phyloP scores from a whole-genome alignment of 2,329 filamentous ascomycete species.

The Nemania bipapillata region DNA sequence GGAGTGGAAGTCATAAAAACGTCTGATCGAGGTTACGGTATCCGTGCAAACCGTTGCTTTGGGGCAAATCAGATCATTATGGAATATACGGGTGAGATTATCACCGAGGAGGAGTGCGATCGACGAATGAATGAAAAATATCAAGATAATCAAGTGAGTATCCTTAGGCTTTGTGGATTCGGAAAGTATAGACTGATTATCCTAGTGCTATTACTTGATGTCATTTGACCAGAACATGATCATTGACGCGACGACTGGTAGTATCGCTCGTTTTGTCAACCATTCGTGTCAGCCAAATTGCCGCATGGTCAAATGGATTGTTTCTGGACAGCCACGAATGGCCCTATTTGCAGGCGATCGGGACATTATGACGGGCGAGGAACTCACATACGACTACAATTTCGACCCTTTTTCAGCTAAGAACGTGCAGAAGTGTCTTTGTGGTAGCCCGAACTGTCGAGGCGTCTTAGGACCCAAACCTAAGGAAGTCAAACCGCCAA shows the following conservation, averaged over 20 bases:
- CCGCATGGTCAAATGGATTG: constrained; percentile 97
- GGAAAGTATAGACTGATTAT: constrained; percentile 23
- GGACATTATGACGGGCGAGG: constrained; percentile 92
- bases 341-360: constrained; percentile 91
- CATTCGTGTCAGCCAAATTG: constrained; percentile 97
- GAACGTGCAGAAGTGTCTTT: constrained; percentile 74
- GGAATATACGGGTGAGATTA: constrained; percentile 97
- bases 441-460: constrained; percentile 71
- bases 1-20: constrained; percentile 97
- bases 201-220: constrained; percentile 96
- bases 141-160: constrained; percentile 86
- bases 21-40: constrained; percentile 85
- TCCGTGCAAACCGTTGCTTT: constrained; percentile 89
- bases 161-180: constrained; percentile 24
- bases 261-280: constrained; percentile 97
- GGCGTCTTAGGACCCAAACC: constrained; percentile 72
- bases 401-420: constrained; percentile 76
- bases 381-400: constrained; percentile 92
- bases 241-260: constrained; percentile 94
- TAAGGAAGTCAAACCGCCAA: constrained; percentile 63
- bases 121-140: constrained; percentile 92
- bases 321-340: constrained; percentile 93
- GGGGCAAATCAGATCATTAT: constrained; percentile 93
- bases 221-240: constrained; percentile 98
- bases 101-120: constrained; percentile 93